These are phyloP conservation scores for Saccharomyces pastorianus DNA, from an alignment of 1,139 yeast species.

Conservation along the genomic window DNA sequence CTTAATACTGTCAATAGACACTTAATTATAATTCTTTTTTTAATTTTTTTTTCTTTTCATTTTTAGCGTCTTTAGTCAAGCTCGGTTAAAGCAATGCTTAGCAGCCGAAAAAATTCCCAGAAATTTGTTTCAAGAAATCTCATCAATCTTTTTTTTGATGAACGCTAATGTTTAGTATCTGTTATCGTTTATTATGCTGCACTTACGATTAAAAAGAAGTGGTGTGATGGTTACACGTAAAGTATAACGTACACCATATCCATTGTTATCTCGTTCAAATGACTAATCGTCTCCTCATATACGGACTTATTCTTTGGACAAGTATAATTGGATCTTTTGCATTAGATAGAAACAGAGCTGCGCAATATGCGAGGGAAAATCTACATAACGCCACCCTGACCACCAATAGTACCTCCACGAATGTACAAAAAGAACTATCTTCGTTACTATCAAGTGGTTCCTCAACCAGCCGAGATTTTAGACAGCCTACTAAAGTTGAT, in stretches of 20 bases:
- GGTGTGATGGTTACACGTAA: neutral
- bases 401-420: neutral
- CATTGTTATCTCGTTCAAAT: neutral
- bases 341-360: neutral
- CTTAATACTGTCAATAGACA: too few species aligned
- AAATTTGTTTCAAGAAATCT: neutral
- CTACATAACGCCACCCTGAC: neutral
- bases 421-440: neutral
- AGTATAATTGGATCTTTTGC: neutral
- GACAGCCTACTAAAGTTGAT: neutral
- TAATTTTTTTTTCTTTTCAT: neutral
- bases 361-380: neutral
- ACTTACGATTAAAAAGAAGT: neutral
- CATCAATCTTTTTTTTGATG: neutral
- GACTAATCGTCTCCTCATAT: neutral
- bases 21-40: too few species aligned
- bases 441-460: neutral
- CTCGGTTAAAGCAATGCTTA: neutral
- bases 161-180: neutral
- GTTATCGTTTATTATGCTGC: neutral
- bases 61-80: neutral
- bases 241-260: neutral
- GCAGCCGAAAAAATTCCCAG: neutral
- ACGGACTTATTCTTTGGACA: neutral
- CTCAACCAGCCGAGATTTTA: neutral